phyloP scores from a whole-genome alignment of 371 early-diverging fungal species.

The Actinomortierella ambigua region DNA sequence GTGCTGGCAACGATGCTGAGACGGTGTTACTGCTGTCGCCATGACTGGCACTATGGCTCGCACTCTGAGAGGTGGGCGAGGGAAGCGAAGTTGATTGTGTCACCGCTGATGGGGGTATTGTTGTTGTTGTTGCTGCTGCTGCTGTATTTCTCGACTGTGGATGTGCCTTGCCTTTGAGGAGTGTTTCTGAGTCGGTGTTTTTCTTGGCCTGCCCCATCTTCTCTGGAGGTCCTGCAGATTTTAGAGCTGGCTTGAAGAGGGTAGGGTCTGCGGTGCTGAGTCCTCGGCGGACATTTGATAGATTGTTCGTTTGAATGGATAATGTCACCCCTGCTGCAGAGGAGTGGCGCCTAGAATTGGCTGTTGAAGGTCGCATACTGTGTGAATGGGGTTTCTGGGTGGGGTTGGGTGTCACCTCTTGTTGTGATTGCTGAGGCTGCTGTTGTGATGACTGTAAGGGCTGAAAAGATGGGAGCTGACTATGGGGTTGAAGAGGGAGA shows the following conservation, averaged over 20 bases:
- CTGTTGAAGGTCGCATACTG: background rate
- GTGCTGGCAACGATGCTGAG: slow-evolving; percentile 18
- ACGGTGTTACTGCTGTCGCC: slow-evolving; percentile 8
- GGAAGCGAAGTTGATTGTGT: slow-evolving; percentile 23
- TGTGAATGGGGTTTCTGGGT: background rate
- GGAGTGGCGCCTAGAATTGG: slow-evolving; percentile 21
- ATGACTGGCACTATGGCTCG: slow-evolving; percentile 5
- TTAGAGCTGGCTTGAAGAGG: too few relatives aligned
- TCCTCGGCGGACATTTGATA: slow-evolving; percentile 11
- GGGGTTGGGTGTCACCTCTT: slow-evolving; percentile 1
- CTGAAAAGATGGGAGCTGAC: too few relatives aligned
- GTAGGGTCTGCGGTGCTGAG: slow-evolving; percentile 21
- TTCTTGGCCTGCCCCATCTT: background rate
- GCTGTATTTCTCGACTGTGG: slow-evolving; percentile 15
- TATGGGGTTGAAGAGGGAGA: background rate
- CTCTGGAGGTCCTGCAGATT: too few relatives aligned
- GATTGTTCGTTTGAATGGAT: slow-evolving; percentile 23
- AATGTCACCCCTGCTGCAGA: slow-evolving; percentile 13
- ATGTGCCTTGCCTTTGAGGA: slow-evolving; percentile 3
- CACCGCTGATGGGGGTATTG: slow-evolving; percentile 27
- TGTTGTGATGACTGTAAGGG: background rate
- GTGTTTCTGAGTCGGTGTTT: slow-evolving; percentile 12
- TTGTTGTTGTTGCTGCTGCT: slow-evolving; percentile 40
- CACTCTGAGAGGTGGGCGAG: slow-evolving; percentile 35
- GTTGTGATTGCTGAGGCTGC: slow-evolving; percentile 1